Percentiles rank a stretch among this genome's conserved stretches.
Evolutionary conservation across 768 basidiomycete genomes (phyloP).

Genomic region (Leccinum truebloodii): DNA sequence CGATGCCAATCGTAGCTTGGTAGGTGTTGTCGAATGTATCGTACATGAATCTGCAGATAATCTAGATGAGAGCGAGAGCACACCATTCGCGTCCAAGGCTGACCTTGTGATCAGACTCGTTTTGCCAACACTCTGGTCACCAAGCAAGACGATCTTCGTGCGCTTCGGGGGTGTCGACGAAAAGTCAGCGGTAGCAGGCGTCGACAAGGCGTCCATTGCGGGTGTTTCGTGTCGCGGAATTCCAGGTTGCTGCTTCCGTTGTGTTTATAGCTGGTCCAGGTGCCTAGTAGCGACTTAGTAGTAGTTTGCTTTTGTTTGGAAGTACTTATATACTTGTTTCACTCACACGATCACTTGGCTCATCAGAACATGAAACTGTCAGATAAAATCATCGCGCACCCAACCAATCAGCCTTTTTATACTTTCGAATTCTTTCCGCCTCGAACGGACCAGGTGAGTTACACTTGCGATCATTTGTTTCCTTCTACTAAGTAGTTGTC

Average conservation of each 20-base stretch:
- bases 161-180: slow-evolving; percentile 89
- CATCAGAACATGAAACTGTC: slow-evolving; percentile 62
- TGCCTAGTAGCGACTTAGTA: slow-evolving; percentile 6
- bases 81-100: slow-evolving; percentile 24
- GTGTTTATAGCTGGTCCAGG: slow-evolving; percentile 13
- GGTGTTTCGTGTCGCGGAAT: slow-evolving; percentile 1
- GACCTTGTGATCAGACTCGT: slow-evolving; percentile 97
- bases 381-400: slow-evolving; percentile 58
- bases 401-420: slow-evolving; percentile 66
- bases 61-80: slow-evolving; percentile 7
- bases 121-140: slow-evolving; percentile 98
- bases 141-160: slow-evolving; percentile 94
- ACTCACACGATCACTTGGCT: not conserved
- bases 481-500: slow-evolving; percentile 13
- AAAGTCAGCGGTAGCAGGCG: slow-evolving; percentile 80
- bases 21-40: slow-evolving; percentile 99
- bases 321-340: slow-evolving; percentile 8
- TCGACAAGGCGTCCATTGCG: slow-evolving; percentile 52
- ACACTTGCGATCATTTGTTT: not conserved
- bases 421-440: slow-evolving; percentile 99
- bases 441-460: slow-evolving; percentile 77
- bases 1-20: slow-evolving; percentile 96
- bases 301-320: slow-evolving; percentile 31
- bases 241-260: not conserved
- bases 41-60: slow-evolving; percentile 82